A percentile compares a stretch with the other conserved stretches of the same genome.
Conservation (phyloP, 768 basidiomycete genomes). For the Mycena amicta region DNA sequence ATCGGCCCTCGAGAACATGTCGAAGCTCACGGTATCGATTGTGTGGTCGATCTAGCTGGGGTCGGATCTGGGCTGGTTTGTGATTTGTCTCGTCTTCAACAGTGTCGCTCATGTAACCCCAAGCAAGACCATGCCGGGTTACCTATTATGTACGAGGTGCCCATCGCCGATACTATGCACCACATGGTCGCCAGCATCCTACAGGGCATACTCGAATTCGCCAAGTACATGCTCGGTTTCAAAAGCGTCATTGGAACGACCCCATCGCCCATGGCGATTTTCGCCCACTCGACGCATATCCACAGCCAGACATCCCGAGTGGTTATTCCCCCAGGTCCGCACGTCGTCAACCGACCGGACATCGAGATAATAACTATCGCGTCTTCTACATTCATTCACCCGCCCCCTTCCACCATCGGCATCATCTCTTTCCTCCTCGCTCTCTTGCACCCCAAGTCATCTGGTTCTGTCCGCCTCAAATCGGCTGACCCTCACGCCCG, state of each 20-base stretch:
- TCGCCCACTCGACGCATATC: constrained; percentile 28
- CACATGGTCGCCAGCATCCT: constrained; percentile 21
- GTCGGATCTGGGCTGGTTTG: constrained; percentile 32
- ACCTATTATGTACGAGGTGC: constrained; percentile 30
- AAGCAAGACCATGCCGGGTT: constrained; percentile 37
- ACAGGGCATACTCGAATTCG: constrained; percentile 27
- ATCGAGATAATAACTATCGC: constrained; percentile 30
- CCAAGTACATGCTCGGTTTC: constrained; percentile 27
- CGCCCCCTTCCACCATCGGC: constrained; percentile 22
- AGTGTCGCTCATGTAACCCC: not conserved
- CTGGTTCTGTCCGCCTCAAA: constrained; percentile 22
- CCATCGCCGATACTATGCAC: constrained; percentile 29
- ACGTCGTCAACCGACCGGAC: constrained; percentile 17
- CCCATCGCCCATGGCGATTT: constrained; percentile 30
- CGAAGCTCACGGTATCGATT: constrained; percentile 25
- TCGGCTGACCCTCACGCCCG: constrained; percentile 17
- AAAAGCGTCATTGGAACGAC: constrained; percentile 28
- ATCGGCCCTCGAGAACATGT: constrained; percentile 44
- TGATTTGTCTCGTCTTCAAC: too few relatives aligned
- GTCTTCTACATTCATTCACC: constrained; percentile 19
- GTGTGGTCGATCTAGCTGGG: constrained; percentile 31
- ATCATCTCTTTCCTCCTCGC: constrained; percentile 22
- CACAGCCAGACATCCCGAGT: constrained; percentile 20
- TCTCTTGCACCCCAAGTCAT: constrained; percentile 17
- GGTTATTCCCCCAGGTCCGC: constrained; percentile 1